Percentiles rank a stretch among this genome's conserved stretches.
Evolutionary conservation across 176 grass and related monocot species (phyloP).

Genomic region (Puccinellia tenuiflora): DNA sequence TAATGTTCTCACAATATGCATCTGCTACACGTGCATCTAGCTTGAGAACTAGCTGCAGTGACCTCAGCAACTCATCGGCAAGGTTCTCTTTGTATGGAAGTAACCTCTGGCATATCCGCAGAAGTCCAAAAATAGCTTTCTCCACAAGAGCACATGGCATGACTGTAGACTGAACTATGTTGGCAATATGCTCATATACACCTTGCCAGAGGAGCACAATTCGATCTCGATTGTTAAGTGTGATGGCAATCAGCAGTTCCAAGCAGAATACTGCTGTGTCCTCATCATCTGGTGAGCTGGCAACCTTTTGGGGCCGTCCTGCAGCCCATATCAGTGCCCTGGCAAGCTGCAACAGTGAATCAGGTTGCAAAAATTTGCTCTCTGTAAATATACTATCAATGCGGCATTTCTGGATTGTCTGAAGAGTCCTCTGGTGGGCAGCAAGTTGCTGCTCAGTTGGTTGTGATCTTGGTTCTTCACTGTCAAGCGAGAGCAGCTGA

Average conservation of each 20-base stretch:
- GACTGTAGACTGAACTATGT: conserved; percentile 88
- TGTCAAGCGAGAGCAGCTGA: conserved; percentile 92
- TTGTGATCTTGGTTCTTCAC: conserved; percentile 91
- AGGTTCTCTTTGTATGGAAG: conserved; percentile 97
- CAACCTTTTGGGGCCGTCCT: conserved; percentile 80
- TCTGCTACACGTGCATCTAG: conserved; percentile 91
- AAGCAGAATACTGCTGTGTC: conserved; percentile 98
- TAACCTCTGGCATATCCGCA: conserved; percentile 94
- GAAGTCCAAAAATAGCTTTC: conserved; percentile 96
- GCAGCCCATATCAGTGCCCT: conserved; percentile 93
- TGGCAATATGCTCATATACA: conserved; percentile 95
- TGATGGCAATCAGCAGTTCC: conserved; percentile 94
- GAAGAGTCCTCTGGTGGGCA: conserved; percentile 92
- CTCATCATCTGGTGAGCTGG: conserved; percentile 79
- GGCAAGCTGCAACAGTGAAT: conserved; percentile 86
- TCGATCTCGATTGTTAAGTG: conserved; percentile 83
- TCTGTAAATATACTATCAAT: conserved; percentile 96
- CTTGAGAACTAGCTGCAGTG: conserved; percentile 90
- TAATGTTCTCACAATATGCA: conserved; percentile 95
- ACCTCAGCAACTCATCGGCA: conserved; percentile 82
- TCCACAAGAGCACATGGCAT: conserved; percentile 93
- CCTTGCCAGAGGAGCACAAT: conserved; percentile 95
- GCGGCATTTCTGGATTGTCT: conserved; percentile 92
- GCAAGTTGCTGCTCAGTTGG: conserved; percentile 97
- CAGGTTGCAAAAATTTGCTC: conserved; percentile 87